Evolutionary conservation across 192 early-diverging fungal genomes (phyloP), one percentile per base, ranked within the genome.

Genomic region (Radiomyces spectabilis): DNA sequence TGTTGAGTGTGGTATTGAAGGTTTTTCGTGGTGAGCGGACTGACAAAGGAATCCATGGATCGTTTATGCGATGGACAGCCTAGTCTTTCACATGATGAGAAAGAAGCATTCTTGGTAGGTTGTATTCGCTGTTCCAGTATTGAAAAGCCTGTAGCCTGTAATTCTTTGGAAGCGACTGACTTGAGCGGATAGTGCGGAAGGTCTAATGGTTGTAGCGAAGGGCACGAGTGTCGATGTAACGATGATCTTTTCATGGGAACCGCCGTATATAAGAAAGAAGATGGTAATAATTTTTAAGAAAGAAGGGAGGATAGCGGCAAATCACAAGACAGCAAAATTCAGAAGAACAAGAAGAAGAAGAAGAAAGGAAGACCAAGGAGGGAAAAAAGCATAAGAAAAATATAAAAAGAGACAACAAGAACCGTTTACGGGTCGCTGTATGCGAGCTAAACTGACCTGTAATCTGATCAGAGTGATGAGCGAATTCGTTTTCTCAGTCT

Each of bases 361-460:
- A 48, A 47, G 10, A 48, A 21, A 48, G 30, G 46, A 48, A 31
- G 15, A 48, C 24, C 24, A 48, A 27, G 19, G 42, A 48, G 46
- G 12, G 30, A 12, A 21, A 31, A 10, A 44, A 44, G 5, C 12
- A 26, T 26, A 44, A 15, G 5, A 12, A 44, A 44, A 22, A n/a
- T 9, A 44, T 15, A 44, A 44, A 44, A 44, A 44, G 21, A 44
- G 21, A 18, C 8, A 26, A 26, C 9, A 44, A 26, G 42, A n/a
- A n/a, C n/a, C n/a, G n/a, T n/a, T n/a, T n/a, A n/a, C n/a, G n/a
- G n/a, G n/a, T n/a, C n/a, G n/a, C n/a, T n/a, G n/a, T n/a, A n/a
- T n/a, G n/a, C n/a, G n/a, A n/a, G n/a, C n/a, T n/a, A n/a, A n/a
- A n/a, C n/a, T n/a, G n/a, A n/a, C n/a, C n/a, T n/a, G n/a, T n/a